Evolutionary conservation across 2,329 filamentous ascomycete species (phyloP).

Genomic region (Fusarium sp.): DNA sequence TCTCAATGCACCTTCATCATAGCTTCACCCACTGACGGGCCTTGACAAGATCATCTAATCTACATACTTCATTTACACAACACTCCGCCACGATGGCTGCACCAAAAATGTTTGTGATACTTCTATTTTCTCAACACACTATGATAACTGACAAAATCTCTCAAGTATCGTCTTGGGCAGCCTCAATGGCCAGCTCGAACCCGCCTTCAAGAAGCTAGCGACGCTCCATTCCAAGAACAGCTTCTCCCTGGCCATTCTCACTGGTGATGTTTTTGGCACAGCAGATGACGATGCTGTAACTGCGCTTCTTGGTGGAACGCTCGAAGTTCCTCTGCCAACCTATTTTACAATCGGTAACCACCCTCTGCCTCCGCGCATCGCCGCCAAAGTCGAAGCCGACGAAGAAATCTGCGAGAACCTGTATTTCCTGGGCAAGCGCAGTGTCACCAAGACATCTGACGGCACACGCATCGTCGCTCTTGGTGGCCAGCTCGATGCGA

Average conservation of each 20-base stretch:
- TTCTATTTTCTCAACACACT: background rate
- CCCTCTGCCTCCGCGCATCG: constrained; percentile 74
- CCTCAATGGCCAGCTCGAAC: constrained; percentile 79
- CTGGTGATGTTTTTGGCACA: constrained; percentile 81
- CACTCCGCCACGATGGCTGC: constrained; percentile 52
- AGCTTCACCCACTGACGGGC: constrained; percentile 20
- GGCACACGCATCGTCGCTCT: constrained; percentile 88
- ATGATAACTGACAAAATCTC: constrained; percentile 18
- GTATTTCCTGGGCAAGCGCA: constrained; percentile 87
- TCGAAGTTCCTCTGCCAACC: constrained; percentile 79
- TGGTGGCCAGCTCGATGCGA: constrained; percentile 75
- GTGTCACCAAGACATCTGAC: constrained; percentile 87
- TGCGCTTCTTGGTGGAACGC: constrained; percentile 75
- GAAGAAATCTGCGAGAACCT: constrained; percentile 88
- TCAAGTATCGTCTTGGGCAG: constrained; percentile 81
- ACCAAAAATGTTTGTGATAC: constrained; percentile 57
- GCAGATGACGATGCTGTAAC: constrained; percentile 66
- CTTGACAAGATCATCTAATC: constrained; percentile 1
- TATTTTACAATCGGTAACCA: constrained; percentile 87
- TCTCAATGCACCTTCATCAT: constrained; percentile 30
- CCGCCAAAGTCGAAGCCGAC: constrained; percentile 76
- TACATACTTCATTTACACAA: background rate
- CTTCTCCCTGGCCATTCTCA: constrained; percentile 85
- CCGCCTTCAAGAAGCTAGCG: constrained; percentile 81
- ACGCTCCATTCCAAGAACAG: constrained; percentile 85